Base-by-base conservation (phyloP, 2,329 filamentous ascomycete species). In the Tothia fuscella region DNA sequence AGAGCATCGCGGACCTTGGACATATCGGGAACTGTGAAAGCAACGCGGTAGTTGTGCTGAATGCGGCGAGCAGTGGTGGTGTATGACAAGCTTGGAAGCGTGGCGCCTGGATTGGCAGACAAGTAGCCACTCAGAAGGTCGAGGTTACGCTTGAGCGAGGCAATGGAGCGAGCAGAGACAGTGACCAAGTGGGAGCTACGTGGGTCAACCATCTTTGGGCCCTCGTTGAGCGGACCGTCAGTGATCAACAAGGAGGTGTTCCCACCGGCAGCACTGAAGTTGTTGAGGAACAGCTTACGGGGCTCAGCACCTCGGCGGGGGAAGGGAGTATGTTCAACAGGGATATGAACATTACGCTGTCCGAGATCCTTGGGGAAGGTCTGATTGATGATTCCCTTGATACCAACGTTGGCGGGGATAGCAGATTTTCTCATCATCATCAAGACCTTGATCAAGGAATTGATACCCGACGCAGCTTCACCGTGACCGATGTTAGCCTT, bases 401-500 rank as follows among this genome's bases (percentile, higher is more conserved):
- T 71, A 50, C 68, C 69, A 36, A 71, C 66, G 44, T 72, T 70
- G 55, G 69, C 66, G 16, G 69, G 69, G 29, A 72, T 72, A 43
- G 65, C 63, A 49, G 67, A 62, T 55, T 71, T 66, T 58, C 69
- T 62, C 59, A 71, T 59, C 68, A 72, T 72, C 56, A 71, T 59
- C 49, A 72, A 50, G 13, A 69, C 63, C 57, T 72, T 72, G 55
- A 65, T 57, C 13, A 72, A 56, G 6, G 69, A 70, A 51, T 70
- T 71, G 58, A 72, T 68, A 47, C 69, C 69, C 26, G 69, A 71
- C 26, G 67, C 67, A 47, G 69, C 68, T 53, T 72, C 69, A 30
- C 67, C 68, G 52, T 72, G 69, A 31, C 69, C 69, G 48, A 72
- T 66, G 48, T 72, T 72, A 37, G 69, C 67, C 53, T 72, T 72